A percentile compares a stretch with the other conserved stretches of the same genome.
phyloP scores from a whole-genome alignment of 495 filamentous ascomycete species.

The Talaromyces proteolyticus region DNA sequence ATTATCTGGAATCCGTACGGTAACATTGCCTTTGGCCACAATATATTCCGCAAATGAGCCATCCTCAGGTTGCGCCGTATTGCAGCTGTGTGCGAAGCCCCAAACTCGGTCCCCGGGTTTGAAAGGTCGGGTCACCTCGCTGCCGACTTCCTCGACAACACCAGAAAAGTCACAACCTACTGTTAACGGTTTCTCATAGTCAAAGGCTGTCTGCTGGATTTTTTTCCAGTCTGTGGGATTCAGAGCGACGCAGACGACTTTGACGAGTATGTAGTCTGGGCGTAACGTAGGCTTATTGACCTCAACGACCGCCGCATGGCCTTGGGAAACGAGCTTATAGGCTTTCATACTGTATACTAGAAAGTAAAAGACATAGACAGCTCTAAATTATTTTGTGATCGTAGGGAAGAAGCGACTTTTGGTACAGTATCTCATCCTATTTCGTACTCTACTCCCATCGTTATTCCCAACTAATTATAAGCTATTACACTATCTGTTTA shows the following conservation, averaged over 20 bases:
- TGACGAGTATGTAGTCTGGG: slow-evolving; percentile 43
- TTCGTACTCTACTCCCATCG: no score
- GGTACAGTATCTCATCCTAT: no score
- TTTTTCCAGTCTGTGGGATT: slow-evolving; percentile 59
- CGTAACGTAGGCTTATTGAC: neutral
- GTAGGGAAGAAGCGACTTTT: no score
- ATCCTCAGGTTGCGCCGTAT: slow-evolving; percentile 22
- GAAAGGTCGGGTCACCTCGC: slow-evolving; percentile 33
- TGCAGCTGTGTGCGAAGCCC: slow-evolving; percentile 40
- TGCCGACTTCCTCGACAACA: slow-evolving; percentile 47
- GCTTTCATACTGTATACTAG: no score
- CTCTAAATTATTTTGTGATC: no score
- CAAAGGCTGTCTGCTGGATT: slow-evolving; percentile 20
- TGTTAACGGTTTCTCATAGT: slow-evolving; percentile 23
- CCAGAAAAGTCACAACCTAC: slow-evolving; percentile 54
- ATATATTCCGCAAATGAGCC: slow-evolving; percentile 44
- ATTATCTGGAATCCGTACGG: slow-evolving; percentile 40
- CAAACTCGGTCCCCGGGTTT: slow-evolving; percentile 48
- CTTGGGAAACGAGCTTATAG: no score
- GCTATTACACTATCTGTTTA: no score
- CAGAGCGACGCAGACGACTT: slow-evolving; percentile 41
- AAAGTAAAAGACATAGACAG: no score
- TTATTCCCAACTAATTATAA: no score
- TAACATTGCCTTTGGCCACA: slow-evolving; percentile 31
- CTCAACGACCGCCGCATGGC: no score